Evolutionary conservation across 257 asterid species (phyloP), one percentile per base, ranked within the genome.

Genomic region (Linaria vulgaris): DNA sequence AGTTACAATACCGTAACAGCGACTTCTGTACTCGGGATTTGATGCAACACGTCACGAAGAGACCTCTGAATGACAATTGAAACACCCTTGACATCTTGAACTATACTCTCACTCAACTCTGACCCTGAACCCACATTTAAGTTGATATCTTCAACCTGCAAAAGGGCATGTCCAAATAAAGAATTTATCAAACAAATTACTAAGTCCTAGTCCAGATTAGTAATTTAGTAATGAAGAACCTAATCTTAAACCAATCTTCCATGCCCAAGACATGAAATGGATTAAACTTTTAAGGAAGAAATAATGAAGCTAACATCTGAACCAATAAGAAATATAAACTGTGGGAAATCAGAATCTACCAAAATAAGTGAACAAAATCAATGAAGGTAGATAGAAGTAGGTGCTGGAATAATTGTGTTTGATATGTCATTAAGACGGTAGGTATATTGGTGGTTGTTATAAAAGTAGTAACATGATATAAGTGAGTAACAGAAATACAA

Each of bases 121-220:
- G 90, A 75, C 46, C 88, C 97, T 57, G 88, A 78, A 59, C 89
- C 96, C 79, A 92, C 90, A 76, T 83, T 92, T 68, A 92, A 79
- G 77, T 92, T 92, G 82, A 92, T 92, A 77, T 90, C 96, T 71
- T 92, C 90, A 69, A 92, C 89, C 99, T 92, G 84, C 68, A 70
- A 27, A 72, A 68, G 25, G 41, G 54, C 44, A 67, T 45, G 56
- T 27, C 37, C 20, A 34, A 15, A 43, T 50, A 19, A 63, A 63
- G 27, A 53, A 31, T 39, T 41, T 13, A 56, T 52, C 71, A 13
- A 48, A 27, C 30, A 71, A 41, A 51, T 53, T 3, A 23, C 47
- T 17, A 50, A 34, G 46, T 51, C 41, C 25, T 23, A 34, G 49
- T 49, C 12, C 53, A 46, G 24, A 56, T 31, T 38, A 0, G 21